Evolutionary conservation across 192 early-diverging fungal species (phyloP).

Genomic region (Coemansia sp.): DNA sequence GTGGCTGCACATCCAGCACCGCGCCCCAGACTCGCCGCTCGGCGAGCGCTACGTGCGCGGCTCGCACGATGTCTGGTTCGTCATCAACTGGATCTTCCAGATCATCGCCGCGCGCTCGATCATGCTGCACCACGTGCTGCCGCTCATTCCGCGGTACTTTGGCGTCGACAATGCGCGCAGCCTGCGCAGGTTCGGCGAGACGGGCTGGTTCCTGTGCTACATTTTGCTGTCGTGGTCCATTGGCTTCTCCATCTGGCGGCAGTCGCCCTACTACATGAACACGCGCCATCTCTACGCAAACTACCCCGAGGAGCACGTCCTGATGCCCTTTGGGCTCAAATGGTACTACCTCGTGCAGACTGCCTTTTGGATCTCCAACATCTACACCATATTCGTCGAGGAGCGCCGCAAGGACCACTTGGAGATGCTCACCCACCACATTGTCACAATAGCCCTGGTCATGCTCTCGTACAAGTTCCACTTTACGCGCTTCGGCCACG

Average conservation of each 20-base stretch:
- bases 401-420: constrained; percentile 54
- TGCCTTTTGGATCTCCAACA: constrained; percentile 51
- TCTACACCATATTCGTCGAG: constrained; percentile 53
- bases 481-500: constrained; percentile 57
- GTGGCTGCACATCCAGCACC: constrained; percentile 39
- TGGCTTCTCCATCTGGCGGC: constrained; percentile 32
- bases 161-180: constrained; percentile 23
- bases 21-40: neutral
- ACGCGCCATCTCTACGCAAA: constrained; percentile 45
- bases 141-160: constrained; percentile 17
- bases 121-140: constrained; percentile 52
- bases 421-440: constrained; percentile 55
- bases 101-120: constrained; percentile 62
- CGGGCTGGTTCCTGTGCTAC: constrained; percentile 52
- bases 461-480: constrained; percentile 50
- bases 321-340: constrained; percentile 48
- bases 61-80: constrained; percentile 58
- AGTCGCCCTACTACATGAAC: constrained; percentile 51
- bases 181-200: constrained; percentile 54
- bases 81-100: constrained; percentile 63
- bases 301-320: constrained; percentile 50
- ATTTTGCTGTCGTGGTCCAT: constrained; percentile 34
- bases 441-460: constrained; percentile 53
- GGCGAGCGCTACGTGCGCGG: constrained; percentile 47
- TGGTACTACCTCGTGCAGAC: constrained; percentile 53